Evolutionary conservation across 805 yeast genomes (phyloP).

Genomic region (Ogataea trehaloabstinens): DNA sequence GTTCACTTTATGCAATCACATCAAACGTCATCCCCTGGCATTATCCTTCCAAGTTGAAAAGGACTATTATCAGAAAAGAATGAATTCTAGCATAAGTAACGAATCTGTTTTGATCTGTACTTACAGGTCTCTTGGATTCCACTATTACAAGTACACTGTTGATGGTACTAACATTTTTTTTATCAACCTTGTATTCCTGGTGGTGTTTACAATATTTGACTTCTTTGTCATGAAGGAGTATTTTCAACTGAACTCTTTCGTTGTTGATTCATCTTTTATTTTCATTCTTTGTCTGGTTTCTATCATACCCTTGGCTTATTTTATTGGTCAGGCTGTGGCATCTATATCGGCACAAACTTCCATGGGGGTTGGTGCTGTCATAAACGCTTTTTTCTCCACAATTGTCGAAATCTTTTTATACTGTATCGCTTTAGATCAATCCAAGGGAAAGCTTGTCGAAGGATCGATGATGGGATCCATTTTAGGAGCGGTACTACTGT

Average conservation of each 20-base stretch:
- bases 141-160: slow-evolving; percentile 92
- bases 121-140: slow-evolving; percentile 86
- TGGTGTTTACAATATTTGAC: slow-evolving; percentile 78
- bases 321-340: slow-evolving; percentile 99
- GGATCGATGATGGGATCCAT: slow-evolving; percentile 95
- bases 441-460: slow-evolving; percentile 87
- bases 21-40: slow-evolving; percentile 89
- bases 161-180: slow-evolving; percentile 95
- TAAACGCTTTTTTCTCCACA: slow-evolving; percentile 96
- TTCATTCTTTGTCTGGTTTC: slow-evolving; percentile 78
- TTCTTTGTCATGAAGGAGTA: slow-evolving; percentile 59
- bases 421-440: slow-evolving; percentile 84
- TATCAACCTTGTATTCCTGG: slow-evolving; percentile 77
- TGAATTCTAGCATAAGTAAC: slow-evolving; percentile 37
- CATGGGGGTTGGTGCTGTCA: slow-evolving; percentile 98
- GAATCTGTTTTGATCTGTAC: slow-evolving; percentile 78
- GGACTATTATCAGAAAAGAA: slow-evolving; percentile 39
- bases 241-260: slow-evolving; percentile 35
- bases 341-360: slow-evolving; percentile 97
- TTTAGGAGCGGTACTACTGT: slow-evolving; percentile 82
- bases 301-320: slow-evolving; percentile 91
- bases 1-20: slow-evolving; percentile 64
- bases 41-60: slow-evolving; percentile 67
- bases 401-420: slow-evolving; percentile 90
- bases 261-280: slow-evolving; percentile 62